phyloP scores from a whole-genome alignment of 768 basidiomycete genomes.

The Kondoa malvinella region DNA sequence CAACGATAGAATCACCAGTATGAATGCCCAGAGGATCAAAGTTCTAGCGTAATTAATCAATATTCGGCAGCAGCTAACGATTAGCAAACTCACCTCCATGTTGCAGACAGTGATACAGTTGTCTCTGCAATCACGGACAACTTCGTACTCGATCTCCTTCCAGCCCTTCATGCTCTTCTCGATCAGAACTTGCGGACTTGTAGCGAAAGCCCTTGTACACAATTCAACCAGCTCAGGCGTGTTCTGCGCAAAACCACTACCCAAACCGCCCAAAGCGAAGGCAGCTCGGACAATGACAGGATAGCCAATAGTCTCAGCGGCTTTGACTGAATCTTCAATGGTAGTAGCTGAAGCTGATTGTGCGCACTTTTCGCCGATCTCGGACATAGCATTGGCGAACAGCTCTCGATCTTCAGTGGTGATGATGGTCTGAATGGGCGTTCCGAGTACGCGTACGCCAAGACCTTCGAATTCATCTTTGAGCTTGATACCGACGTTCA shows the following conservation, averaged over 20 bases:
- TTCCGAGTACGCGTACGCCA: conserved; percentile 85
- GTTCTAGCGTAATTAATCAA: conserved; percentile 44
- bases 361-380: conserved; percentile 90
- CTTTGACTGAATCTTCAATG: conserved; percentile 60
- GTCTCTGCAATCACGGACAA: conserved; percentile 89
- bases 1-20: conserved; percentile 94
- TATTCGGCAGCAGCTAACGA: conserved; percentile 2
- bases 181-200: conserved; percentile 92
- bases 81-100: conserved; percentile 68
- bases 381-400: conserved; percentile 82
- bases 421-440: conserved; percentile 92
- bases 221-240: conserved; percentile 73
- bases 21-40: conserved; percentile 98
- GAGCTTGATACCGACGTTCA: conserved; percentile 91
- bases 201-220: conserved; percentile 89
- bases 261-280: conserved; percentile 86
- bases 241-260: conserved; percentile 89
- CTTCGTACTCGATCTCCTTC: conserved; percentile 99
- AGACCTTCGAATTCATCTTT: conserved; percentile 85
- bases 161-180: conserved; percentile 99
- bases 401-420: conserved; percentile 89
- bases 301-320: conserved; percentile 71
- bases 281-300: conserved; percentile 95
- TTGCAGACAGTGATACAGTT: conserved; percentile 99
- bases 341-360: conserved; percentile 77